Base-by-base conservation (phyloP, 495 filamentous ascomycete species). In the Penicillium alfredii region DNA sequence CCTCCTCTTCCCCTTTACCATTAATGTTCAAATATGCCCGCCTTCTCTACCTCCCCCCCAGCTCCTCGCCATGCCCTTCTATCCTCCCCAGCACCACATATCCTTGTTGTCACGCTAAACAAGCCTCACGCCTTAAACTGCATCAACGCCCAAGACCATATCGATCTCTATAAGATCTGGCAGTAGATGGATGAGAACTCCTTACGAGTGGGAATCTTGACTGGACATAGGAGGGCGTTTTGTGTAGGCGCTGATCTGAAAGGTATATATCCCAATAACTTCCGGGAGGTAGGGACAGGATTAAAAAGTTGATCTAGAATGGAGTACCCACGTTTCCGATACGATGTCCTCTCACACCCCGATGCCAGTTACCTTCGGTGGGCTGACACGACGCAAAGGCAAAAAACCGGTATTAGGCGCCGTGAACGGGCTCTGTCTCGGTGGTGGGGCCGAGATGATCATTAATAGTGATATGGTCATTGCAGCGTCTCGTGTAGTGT, bases 371-470 rank as follows among this genome's bases (percentile, higher is more conserved):
- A 45, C 46, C 6, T 69, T 69, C 40, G 61, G 61, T 18, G 66
- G 66, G 0, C 50, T 69, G 4, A 55, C 62, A 3, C 68, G 76
- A 6, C 68, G 78, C 15, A 56, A 42, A 6, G 71, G 71, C 34
- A 59, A 54, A 22, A 70, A 71, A 38, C 86, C 85, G 10, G 58
- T 90, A 6, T 74, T 92, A 28, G 74, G 74, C 8, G 86, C 86
- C 1, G 76, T 89, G 12, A 81, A 86, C 46, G 86, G 86, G 1
- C 50, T 84, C 10, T 77, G 73, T 43, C 67, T 83, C 25, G 86
- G 86, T 10, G 86, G 85, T 9, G 86, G 85, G 1, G 69, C 75
- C 38, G 86, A 92, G 55, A 82, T 85, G 64, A 64, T 77, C 6
- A 62, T 81, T 10, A 88, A 88, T 43, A 69, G 68, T 31, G 86